Evolutionary conservation across 305 asterid genomes (phyloP), one percentile per base, ranked within the genome.

Genomic region (Coffea humblotiana): DNA sequence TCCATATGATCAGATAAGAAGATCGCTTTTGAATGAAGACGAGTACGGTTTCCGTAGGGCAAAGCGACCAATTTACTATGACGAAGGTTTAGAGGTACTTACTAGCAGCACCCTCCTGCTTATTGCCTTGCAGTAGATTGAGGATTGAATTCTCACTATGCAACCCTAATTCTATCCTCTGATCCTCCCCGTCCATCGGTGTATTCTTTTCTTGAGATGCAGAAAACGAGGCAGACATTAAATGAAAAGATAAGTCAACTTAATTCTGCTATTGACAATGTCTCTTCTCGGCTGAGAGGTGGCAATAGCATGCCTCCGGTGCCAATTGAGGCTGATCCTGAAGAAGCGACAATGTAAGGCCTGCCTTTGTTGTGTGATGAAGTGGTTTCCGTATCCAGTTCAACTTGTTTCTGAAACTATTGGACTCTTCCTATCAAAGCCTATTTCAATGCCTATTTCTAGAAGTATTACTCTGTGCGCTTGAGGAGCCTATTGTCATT

Each of bases 181-280:
- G 27, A 0, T 18, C 47, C 29, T 37, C 51, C 54, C 75, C n/a
- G 70, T 19, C 27, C 58, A 58, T 12, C 15, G 1, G 40, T 49
- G 56, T 73, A 69, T 83, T 35, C 80, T 84, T 45, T 74, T 73
- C 56, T 54, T 77, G 78, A 75, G 78, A 78, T 82, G 76, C 96
- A 91, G 94, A 89, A 84, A 83, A 94, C 93, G 73, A 88, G 97
- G 84, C 88, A 87, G 86, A 92, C 90, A 45, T 81, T 94, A 86
- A 88, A 90, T 68, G 93, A 88, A 72, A 94, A 92, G 81, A 86
- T 93, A 69, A 83, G 91, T 83, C 97, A 93, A 82, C 95, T 94
- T 86, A 94, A 90, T 87, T 88, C 89, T 71, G 98, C 97, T 82
- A 93, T 94, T 61, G 98, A 92, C 90, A 91, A 91, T n/a, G 97